Base-by-base conservation (phyloP, 2,329 filamentous ascomycete genomes). In the Aspergillus unguis region DNA sequence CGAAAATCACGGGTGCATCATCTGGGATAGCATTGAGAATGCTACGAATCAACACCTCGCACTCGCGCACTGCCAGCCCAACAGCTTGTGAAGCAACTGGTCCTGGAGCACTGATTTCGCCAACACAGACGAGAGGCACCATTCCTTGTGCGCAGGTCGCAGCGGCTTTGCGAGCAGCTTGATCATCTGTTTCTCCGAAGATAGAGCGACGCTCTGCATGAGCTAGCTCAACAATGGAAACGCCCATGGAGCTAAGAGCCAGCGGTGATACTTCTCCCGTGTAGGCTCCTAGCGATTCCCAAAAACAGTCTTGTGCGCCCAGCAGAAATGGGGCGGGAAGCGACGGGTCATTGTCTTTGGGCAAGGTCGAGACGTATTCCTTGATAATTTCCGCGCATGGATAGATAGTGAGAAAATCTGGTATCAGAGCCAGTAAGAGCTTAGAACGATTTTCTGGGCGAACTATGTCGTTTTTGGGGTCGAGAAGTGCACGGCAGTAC, bases 71-170 rank as follows among this genome's bases (percentile, higher is more conserved):
- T 0, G 88, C 88, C 1, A 76, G 66, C 0, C 77, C 78, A 0
- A 86, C 78, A 0, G 77, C 73, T 7, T 70, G 58, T 1, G 68
- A 70, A n/a, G 63, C 77, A 29, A 77, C 73, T 4, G 75, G 74
- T 58, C 77, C 67, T 64, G 74, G 68, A 60, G 73, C 60, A 0
- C 75, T 82, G 62, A 80, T 75, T 76, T 95, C 90, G 8, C 90
- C 90, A 23, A 95, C 83, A 71, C 90, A 95, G 1, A 95, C 82
- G 1, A 95, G 77, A 2, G 90, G 90, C 0, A 88, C 75, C 76
- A 95, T 82, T 5, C 85, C 85, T 63, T 90, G 85, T 4, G 82
- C 73, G 11, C 80, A 83, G 1, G 83, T 83, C 0, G 88, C 88
- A 0, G 78, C 79, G 0, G 87, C 88, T 72, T 94, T 94, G 55